These are phyloP conservation scores for Oryza australiensis DNA, from an alignment of 176 grass and related monocot genomes.

Conservation along the genomic window DNA sequence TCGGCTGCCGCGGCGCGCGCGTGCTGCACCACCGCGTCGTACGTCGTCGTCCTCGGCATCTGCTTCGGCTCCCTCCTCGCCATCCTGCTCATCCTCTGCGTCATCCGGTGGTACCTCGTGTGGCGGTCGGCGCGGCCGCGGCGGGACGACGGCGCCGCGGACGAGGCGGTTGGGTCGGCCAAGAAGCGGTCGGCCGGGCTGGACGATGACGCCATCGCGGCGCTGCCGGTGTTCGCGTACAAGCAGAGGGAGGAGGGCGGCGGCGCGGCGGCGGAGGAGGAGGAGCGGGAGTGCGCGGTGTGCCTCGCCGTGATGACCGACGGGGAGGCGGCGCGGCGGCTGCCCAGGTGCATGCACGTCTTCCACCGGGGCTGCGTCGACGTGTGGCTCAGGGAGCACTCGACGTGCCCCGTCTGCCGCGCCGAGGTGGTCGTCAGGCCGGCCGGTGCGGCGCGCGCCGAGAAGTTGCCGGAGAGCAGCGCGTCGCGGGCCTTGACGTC, in stretches of 20 bases:
- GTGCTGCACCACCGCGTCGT: slow-evolving; percentile 47
- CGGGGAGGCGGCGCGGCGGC: slow-evolving; percentile 43
- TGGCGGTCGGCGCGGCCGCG: not conserved
- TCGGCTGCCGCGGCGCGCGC: not conserved
- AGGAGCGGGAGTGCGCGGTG: slow-evolving; percentile 44
- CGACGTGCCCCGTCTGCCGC: slow-evolving; percentile 65
- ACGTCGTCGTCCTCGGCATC: slow-evolving; percentile 47
- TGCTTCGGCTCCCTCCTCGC: slow-evolving; percentile 50
- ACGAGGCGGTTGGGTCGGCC: not conserved
- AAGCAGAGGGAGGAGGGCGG: not conserved
- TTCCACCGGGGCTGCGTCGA: slow-evolving; percentile 72
- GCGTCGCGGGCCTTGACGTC: slow-evolving; percentile 1
- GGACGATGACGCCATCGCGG: slow-evolving; percentile 37
- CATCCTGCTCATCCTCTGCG: slow-evolving; percentile 41
- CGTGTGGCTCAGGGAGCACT: slow-evolving; percentile 53
- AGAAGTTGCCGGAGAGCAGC: not conserved
- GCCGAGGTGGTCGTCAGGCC: slow-evolving; percentile 12
- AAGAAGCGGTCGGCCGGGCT: slow-evolving; percentile 41
- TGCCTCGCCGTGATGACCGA: slow-evolving; percentile 49
- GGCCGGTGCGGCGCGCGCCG: not conserved
- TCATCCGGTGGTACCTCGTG: slow-evolving; percentile 53
- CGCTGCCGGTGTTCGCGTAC: slow-evolving; percentile 47
- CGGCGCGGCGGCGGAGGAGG: slow-evolving; percentile 9
- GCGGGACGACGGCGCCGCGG: not conserved
- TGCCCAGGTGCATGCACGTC: slow-evolving; percentile 58